Base-by-base conservation (phyloP, 768 basidiomycete genomes). In the Boletus reticuloceps region DNA sequence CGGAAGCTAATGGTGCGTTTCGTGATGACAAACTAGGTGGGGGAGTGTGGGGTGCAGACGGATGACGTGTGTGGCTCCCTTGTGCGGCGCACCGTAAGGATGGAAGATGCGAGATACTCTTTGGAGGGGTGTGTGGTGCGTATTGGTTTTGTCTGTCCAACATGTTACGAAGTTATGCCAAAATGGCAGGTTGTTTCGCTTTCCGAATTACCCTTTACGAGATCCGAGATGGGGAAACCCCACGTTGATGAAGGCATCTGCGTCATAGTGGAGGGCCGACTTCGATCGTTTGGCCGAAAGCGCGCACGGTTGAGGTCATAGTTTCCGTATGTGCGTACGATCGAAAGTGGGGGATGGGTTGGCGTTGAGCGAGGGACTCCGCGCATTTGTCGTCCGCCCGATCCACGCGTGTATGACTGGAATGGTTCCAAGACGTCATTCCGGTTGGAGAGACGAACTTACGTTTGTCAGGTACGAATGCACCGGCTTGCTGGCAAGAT, bases 161-260 rank as follows among this genome's bases (percentile, higher is more conserved):
- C 60, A 60, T 60, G 64, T 64, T 55, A 53, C 34, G 42, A 53
- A 47, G 36, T 40, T 52, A 66, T 48, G 60, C 55, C 31, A 49
- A n/a, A 49, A 41, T 47, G 20, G n/a, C n/a, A n/a, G 39, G 45
- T 14, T 31, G 17, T 37, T 25, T 25, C 37, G n/a, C 12, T 13
- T 19, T 36, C 41, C 37, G 29, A 29, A 47, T 34, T 25, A 17
- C 50, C 53, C 36, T 51, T 37, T 40, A 46, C 36, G 54, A 63
- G 62, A 64, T 56, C 55, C 31, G 37, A 47, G 52, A 56, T 50
- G 38, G 43, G 10, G 40, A 17, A 31, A 38, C 47, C 34, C 60
- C 52, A 51, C 57, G 49, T 29, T 63, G 63, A 53, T 39, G 41
- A 46, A 48, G 34, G 51, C 39, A 47, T 53, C 11, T 27, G 46